phyloP scores from a whole-genome alignment of 2,329 filamentous ascomycete species.

The Tothia fuscella region DNA sequence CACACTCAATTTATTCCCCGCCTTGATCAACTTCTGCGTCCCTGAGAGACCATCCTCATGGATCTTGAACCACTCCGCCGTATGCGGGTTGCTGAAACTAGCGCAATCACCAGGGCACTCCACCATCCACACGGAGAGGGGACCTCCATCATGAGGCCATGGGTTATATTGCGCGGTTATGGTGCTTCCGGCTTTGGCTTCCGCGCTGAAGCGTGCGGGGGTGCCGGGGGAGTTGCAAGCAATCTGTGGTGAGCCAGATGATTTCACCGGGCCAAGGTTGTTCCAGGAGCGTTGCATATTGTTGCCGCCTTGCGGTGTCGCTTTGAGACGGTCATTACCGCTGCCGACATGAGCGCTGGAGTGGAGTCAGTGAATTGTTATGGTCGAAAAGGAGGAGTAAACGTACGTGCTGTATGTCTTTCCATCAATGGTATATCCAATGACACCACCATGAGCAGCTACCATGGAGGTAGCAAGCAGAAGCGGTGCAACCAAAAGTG shows the following conservation, averaged over 20 bases:
- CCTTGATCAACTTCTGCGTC: constrained; percentile 22
- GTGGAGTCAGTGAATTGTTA: neutral
- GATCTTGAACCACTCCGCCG: constrained; percentile 10
- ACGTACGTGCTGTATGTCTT: constrained; percentile 2
- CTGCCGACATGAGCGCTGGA: neutral
- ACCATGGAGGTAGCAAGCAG: constrained; percentile 4
- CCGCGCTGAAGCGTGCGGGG: neutral
- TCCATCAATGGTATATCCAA: constrained; percentile 6
- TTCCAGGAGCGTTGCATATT: constrained; percentile 7
- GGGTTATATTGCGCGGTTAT: constrained; percentile 9
- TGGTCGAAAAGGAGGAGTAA: neutral
- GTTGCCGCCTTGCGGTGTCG: neutral
- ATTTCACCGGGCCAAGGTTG: constrained; percentile 2
- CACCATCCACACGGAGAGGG: constrained; percentile 7
- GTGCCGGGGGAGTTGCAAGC: constrained; percentile 9
- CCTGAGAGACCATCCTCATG: constrained; percentile 13
- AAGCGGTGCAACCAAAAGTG: neutral
- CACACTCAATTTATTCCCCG: constrained; percentile 23
- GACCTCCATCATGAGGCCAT: constrained; percentile 10
- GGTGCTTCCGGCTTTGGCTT: neutral
- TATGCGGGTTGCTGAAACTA: neutral
- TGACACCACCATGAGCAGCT: constrained; percentile 8
- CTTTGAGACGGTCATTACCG: neutral
- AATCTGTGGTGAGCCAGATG: neutral
- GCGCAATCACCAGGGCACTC: constrained; percentile 8